phyloP scores from a whole-genome alignment of 2,329 filamentous ascomycete genomes.

The Penicillium sp. region DNA sequence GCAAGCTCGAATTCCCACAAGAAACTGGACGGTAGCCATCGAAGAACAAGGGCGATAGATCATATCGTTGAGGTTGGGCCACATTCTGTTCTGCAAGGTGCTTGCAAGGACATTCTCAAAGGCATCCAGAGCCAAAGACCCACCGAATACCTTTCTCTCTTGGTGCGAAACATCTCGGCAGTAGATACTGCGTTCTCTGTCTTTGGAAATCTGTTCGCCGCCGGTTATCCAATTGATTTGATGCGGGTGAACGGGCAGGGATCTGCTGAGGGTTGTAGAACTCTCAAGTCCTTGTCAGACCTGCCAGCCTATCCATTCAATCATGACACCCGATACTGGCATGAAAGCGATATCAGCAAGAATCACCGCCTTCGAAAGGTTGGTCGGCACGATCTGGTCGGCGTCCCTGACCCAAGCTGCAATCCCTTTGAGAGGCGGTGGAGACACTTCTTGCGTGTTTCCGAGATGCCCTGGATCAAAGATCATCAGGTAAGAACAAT shows the following conservation, averaged over 20 bases:
- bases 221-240: conserved; percentile 1
- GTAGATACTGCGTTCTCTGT: background rate
- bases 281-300: conserved; percentile 18
- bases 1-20: background rate
- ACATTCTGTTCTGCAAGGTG: conserved; percentile 19
- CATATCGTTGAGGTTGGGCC: conserved; percentile 26
- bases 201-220: background rate
- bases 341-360: conserved; percentile 23
- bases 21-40: background rate
- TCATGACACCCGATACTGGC: conserved; percentile 38
- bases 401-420: conserved; percentile 6
- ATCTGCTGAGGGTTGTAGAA: background rate
- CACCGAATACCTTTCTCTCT: background rate
- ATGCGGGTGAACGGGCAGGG: background rate
- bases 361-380: conserved; percentile 18
- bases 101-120: background rate
- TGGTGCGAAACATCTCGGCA: conserved; percentile 1
- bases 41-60: background rate
- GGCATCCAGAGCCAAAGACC: background rate
- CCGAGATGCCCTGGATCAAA: conserved; percentile 47
- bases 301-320: conserved; percentile 43
- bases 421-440: conserved; percentile 33
- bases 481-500: conserved; percentile 38
- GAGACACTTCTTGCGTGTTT: conserved; percentile 45
- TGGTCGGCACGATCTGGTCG: conserved; percentile 8